phyloP scores from a whole-genome alignment of 139 green algal genomes.

The Parachlorella kessleri region DNA sequence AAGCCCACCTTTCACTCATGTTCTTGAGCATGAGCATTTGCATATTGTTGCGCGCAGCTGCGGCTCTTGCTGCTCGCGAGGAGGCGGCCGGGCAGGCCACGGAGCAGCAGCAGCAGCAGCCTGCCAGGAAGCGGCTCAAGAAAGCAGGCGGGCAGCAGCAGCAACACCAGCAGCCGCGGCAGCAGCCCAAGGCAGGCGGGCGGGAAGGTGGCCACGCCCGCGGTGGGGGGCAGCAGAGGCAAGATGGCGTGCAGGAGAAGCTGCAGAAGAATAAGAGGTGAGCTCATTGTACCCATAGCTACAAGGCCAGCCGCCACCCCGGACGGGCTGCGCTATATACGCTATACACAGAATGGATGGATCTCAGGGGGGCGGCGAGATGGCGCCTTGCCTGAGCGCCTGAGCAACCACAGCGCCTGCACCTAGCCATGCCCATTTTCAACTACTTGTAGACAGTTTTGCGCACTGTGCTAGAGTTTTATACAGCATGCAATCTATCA shows the following conservation, averaged over 20 bases:
- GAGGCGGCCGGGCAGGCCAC: neutral
- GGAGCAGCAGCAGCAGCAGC: conserved; percentile 11
- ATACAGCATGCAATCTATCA: too few relatives aligned
- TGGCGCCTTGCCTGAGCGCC: too few relatives aligned
- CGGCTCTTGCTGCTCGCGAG: neutral
- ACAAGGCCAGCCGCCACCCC: neutral
- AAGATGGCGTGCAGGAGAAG: neutral
- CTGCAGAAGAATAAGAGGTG: neutral
- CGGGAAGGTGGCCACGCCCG: too few relatives aligned
- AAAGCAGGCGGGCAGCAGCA: neutral
- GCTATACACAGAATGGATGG: too few relatives aligned
- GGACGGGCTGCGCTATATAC: neutral
- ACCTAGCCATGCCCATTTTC: neutral
- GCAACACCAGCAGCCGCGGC: neutral
- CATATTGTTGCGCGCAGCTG: too few relatives aligned
- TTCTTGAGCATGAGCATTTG: too few relatives aligned
- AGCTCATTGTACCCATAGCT: neutral
- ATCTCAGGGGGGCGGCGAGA: too few relatives aligned
- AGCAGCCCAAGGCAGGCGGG: too few relatives aligned
- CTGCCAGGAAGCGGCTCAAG: neutral
- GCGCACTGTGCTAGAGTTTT: too few relatives aligned
- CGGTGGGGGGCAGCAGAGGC: neutral
- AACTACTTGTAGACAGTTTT: too few relatives aligned
- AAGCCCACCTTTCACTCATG: too few relatives aligned
- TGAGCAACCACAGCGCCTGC: neutral